Base-by-base conservation (phyloP, 495 filamentous ascomycete genomes). In the Lasiosphaeris hirsuta region DNA sequence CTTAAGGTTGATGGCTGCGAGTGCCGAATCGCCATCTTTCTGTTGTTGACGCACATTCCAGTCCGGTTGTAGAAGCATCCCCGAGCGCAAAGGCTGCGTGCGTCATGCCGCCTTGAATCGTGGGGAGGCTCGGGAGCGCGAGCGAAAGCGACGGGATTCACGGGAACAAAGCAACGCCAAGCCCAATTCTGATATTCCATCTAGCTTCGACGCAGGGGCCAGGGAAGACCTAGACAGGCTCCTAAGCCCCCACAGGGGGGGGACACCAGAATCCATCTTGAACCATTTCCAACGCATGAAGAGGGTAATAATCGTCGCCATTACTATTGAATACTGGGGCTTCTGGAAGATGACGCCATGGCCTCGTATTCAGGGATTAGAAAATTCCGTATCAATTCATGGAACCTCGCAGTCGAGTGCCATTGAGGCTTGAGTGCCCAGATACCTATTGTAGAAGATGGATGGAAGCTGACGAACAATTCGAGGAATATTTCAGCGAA, bases 41-140 rank as follows among this genome's bases (percentile, higher is more conserved):
- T 61, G 30, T 17, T n/a, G 38, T 50, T 43, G 11, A 39, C 56
- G 36, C 60, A 51, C 41, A 48, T 60, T 62, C 64, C 62, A 68
- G 58, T 46, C 67, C 67, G 18, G 34, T 68, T 69, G 58, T 55
- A 69, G 67, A 63, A 68, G 58, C 53, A 69, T 46, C 55, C 63
- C 67, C 67, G 67, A 63, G 30, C 13, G 49, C 23, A 39, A 2
- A 19, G 51, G 33, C 30, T 13, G 39, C 51, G 38, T 63, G 59
- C 59, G 60, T 58, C 61, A 60, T 60, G 59, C 60, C 50, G 56
- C 49, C 58, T 52, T 54, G 50, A 46, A 59, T 54, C 59, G 59
- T 60, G 62, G 56, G 62, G 62, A 64, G 57, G 36, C 41, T 51
- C 15, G 48, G 47, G 36, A 39, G 30, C 17, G 43, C 18, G 43